phyloP scores from a whole-genome alignment of 1,284 basidiomycete species.

The Fistulinella cinereoalba region DNA sequence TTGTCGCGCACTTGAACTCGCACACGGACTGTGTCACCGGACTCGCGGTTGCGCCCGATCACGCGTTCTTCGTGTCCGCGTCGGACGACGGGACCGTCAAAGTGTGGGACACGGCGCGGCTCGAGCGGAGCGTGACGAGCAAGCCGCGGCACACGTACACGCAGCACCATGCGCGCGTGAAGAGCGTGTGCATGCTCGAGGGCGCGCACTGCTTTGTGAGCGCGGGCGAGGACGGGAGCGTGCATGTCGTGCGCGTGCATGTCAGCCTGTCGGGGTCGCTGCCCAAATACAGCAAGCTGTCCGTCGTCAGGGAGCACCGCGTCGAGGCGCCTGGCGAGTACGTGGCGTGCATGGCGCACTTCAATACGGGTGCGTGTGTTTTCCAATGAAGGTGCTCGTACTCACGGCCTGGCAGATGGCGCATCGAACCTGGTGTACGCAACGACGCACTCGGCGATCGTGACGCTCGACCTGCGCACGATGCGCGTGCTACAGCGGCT shows the following conservation, averaged over 20 bases:
- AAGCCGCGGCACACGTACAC: slow-evolving; percentile 72
- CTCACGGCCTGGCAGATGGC: slow-evolving; percentile 43
- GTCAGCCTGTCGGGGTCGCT: slow-evolving; percentile 56
- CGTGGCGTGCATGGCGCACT: slow-evolving; percentile 75
- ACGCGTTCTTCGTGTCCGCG: slow-evolving; percentile 88
- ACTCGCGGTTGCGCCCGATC: slow-evolving; percentile 89
- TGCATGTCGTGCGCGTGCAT: slow-evolving; percentile 83
- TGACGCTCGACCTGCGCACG: slow-evolving; percentile 81
- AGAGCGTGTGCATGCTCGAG: slow-evolving; percentile 79
- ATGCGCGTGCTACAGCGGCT: slow-evolving; percentile 77
- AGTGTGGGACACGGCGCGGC: slow-evolving; percentile 77
- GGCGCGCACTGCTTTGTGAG: slow-evolving; percentile 87
- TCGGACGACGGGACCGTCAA: slow-evolving; percentile 85
- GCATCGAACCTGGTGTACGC: slow-evolving; percentile 79
- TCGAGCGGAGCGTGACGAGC: slow-evolving; percentile 77
- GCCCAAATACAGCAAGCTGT: slow-evolving; percentile 78
- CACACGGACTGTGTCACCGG: slow-evolving; percentile 80
- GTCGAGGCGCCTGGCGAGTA: slow-evolving; percentile 71
- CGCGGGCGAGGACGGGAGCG: slow-evolving; percentile 80
- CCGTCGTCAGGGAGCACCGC: slow-evolving; percentile 73
- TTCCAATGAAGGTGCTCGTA: neutral
- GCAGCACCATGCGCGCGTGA: slow-evolving; percentile 78
- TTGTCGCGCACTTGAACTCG: slow-evolving; percentile 84
- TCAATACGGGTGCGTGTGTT: slow-evolving; percentile 57
- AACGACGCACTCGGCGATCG: slow-evolving; percentile 78